Percentiles rank a stretch among this genome's conserved stretches.
Conservation (phyloP, 129 eudicot species). For the Gnaphalium uliginosum region DNA sequence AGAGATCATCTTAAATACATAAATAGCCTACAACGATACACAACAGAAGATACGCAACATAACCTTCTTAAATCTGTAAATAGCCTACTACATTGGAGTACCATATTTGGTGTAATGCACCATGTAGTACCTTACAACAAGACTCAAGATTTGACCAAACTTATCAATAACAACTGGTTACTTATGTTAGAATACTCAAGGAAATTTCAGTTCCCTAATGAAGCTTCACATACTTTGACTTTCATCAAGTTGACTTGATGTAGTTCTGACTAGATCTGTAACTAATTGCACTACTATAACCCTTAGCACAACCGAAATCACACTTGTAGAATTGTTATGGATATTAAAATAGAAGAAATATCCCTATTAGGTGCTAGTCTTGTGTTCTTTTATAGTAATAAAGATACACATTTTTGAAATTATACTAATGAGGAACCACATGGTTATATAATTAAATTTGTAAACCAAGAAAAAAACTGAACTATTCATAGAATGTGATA, state of each 20-base stretch:
- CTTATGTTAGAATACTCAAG: not conserved
- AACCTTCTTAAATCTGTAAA: not conserved
- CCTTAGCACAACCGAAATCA: not conserved
- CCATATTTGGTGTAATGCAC: not conserved
- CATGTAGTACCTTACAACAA: not conserved
- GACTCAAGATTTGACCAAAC: not conserved
- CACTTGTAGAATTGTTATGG: not conserved
- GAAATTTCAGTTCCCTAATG: not conserved
- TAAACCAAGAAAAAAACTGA: not conserved
- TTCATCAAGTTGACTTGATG: slow-evolving; percentile 3
- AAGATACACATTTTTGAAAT: not conserved
- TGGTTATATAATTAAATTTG: too few relatives aligned
- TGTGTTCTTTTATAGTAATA: not conserved
- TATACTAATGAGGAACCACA: not conserved
- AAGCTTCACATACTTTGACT: not conserved
- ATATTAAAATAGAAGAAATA: not conserved
- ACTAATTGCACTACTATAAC: not conserved
- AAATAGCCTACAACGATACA: not conserved
- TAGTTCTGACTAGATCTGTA: not conserved
- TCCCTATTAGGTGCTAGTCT: not conserved
- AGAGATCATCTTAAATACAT: not conserved
- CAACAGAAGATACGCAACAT: not conserved
- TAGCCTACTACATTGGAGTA: not conserved
- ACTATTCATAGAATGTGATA: not conserved
- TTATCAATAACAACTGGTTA: not conserved